Evolutionary conservation across 768 basidiomycete genomes (phyloP).

Genomic region (Krasilnikovozyma curviuscula): DNA sequence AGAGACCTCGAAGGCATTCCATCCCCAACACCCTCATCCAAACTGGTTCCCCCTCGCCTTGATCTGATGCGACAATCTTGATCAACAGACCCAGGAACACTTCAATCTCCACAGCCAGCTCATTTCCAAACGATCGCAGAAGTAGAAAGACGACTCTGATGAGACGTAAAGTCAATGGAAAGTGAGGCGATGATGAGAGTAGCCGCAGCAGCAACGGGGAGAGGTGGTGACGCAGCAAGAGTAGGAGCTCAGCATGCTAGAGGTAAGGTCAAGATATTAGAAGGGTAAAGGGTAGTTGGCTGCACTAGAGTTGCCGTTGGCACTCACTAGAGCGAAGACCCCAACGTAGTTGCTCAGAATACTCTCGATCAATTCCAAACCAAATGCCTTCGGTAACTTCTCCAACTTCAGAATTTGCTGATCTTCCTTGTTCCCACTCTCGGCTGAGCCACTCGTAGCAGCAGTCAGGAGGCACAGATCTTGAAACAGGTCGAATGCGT

Average conservation of each 20-base stretch:
- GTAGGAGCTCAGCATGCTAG: constrained; percentile 62
- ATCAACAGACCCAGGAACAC: constrained; percentile 51
- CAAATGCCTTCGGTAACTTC: constrained; percentile 75
- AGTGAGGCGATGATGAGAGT: constrained; percentile 52
- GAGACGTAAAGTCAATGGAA: constrained; percentile 74
- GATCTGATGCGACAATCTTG: constrained; percentile 29
- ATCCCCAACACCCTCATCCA: constrained; percentile 86
- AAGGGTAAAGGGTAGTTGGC: neutral
- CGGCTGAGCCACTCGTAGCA: constrained; percentile 17
- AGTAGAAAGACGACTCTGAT: constrained; percentile 85
- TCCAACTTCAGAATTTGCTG: constrained; percentile 66
- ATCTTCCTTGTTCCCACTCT: constrained; percentile 30
- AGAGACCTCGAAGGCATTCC: constrained; percentile 67
- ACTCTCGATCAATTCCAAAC: constrained; percentile 91
- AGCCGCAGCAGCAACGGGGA: constrained; percentile 75
- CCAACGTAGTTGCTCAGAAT: constrained; percentile 78
- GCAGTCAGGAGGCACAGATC: constrained; percentile 75
- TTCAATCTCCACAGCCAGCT: constrained; percentile 65
- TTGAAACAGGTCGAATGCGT: constrained; percentile 74
- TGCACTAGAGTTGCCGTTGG: neutral
- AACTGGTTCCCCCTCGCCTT: constrained; percentile 30
- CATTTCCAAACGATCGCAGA: constrained; percentile 68
- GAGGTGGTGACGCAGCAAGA: constrained; percentile 73
- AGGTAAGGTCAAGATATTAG: neutral
- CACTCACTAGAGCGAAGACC: constrained; percentile 58